A percentile compares a stretch with the other conserved stretches of the same genome.
phyloP scores from a whole-genome alignment of 495 filamentous ascomycete species.

The Tricharina praecox region DNA sequence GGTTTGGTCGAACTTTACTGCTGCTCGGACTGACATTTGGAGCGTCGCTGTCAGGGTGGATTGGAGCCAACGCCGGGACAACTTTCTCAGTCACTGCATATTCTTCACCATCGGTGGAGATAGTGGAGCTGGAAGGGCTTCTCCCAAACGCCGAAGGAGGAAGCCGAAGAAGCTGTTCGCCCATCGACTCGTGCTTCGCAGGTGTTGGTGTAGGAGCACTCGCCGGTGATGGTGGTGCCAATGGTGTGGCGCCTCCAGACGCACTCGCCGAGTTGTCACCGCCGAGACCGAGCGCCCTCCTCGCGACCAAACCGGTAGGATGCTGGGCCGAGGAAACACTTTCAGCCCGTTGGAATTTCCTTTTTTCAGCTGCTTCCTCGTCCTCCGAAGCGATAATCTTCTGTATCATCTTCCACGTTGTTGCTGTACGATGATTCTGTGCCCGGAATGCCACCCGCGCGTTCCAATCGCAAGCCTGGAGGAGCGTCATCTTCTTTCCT shows the following conservation, averaged over 20 bases:
- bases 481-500: slow-evolving; percentile 11
- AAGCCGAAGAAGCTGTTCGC: neutral
- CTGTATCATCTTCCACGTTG: slow-evolving; percentile 21
- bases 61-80: too few species aligned
- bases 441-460: slow-evolving; percentile 17
- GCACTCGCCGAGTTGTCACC: neutral
- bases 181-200: neutral
- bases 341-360: neutral
- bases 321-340: slow-evolving; percentile 3
- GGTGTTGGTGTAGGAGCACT: slow-evolving; percentile 9
- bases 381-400: slow-evolving; percentile 17
- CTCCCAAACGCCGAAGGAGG: slow-evolving; percentile 20
- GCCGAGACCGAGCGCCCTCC: slow-evolving; percentile 8
- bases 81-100: neutral
- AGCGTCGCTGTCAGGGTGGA: slow-evolving; percentile 1
- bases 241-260: slow-evolving; percentile 12
- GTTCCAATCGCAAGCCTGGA: slow-evolving; percentile 18
- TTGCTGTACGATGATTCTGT: slow-evolving; percentile 21
- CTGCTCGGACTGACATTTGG: neutral
- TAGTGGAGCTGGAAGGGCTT: slow-evolving; percentile 18
- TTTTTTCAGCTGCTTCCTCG: slow-evolving; percentile 9
- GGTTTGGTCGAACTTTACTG: neutral
- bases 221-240: neutral
- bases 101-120: slow-evolving; percentile 21
- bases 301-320: neutral